Evolutionary conservation across 2,329 filamentous ascomycete genomes (phyloP), one percentile per base, ranked within the genome.

Genomic region (Pseudopyricularia cyperi): DNA sequence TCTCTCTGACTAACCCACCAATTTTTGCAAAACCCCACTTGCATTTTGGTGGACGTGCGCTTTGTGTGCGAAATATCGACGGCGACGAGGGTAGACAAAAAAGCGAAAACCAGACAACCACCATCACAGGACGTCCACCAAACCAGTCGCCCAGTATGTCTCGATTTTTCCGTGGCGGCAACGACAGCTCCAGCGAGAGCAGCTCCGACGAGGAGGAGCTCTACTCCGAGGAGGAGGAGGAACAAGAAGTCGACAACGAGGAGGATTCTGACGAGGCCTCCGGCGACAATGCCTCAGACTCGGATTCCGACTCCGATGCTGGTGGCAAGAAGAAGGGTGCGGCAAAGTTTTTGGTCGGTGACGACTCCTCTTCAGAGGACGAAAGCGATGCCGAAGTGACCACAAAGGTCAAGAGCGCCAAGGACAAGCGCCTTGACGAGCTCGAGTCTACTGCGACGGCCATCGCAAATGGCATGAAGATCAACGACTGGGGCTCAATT

Each of bases 391-490:
- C 93, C 58, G 91, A 96, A 58, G 80, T 82, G 59, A 82, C 84
- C 58, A 88, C 85, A 62, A 82, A 93, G 62, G 87, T 97, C 64
- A 96, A 95, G 79, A 96, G 89, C 70, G 90, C 91, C 63, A 97
- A 97, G 73, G 89, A 97, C 75, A 98, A 98, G 80, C 82, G 93
- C 56, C 77, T 89, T 59, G 91, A 96, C 65, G 94, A 97, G 70
- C 77, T 98, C 55, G 91, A 98, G 68, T 79, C 81, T 55, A 95
- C 84, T 44, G 87, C 97, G 63, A 85, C 86, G 68, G 73, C 86
- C 64, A 97, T 98, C 64, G 90, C 97, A 67, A 98, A 98, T 72
- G 90, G 88, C 56, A 79, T 93, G 70, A 97, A 95, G 77, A 98
- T 97, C 65, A 89, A 87, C 65, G 93, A 98, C 72, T 98, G 93